These are phyloP conservation scores for Candolleomyces eurysporus DNA, from an alignment of 768 basidiomycete genomes.

Conservation along the genomic window DNA sequence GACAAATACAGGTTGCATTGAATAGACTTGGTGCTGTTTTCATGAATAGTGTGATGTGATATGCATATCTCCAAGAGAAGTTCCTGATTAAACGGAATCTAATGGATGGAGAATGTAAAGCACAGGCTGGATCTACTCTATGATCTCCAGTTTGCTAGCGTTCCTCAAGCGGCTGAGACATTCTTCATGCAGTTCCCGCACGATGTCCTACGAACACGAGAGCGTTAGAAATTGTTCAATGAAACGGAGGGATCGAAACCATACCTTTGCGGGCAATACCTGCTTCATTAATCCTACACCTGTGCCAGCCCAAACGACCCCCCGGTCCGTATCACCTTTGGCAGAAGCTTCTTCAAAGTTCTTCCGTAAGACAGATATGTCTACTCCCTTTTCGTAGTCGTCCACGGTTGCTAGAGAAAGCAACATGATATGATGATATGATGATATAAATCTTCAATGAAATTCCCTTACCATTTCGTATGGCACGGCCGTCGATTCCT, in stretches of 20 bases:
- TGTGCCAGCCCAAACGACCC: slow-evolving; percentile 68
- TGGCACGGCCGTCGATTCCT: slow-evolving; percentile 60
- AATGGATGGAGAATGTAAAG: no score
- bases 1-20: no score
- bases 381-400: slow-evolving; percentile 51
- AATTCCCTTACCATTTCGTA: slow-evolving; percentile 44
- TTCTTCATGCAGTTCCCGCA: slow-evolving; percentile 50
- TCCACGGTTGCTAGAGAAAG: slow-evolving; percentile 48
- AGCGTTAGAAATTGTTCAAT: not conserved
- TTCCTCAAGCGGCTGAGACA: slow-evolving; percentile 33
- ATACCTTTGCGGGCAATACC: slow-evolving; percentile 35
- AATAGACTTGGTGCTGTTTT: no score
- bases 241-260: no score
- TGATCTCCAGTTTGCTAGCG: not conserved
- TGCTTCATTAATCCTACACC: slow-evolving; percentile 57
- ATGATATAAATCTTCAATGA: slow-evolving; percentile 1
- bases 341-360: slow-evolving; percentile 46
- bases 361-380: slow-evolving; percentile 38
- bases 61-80: no score
- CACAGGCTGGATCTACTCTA: not conserved
- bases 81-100: no score
- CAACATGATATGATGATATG: slow-evolving; percentile 6
- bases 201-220: slow-evolving; percentile 43
- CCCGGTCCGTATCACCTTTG: slow-evolving; percentile 45
- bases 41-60: no score